These are phyloP conservation scores for Adansonia gregorii DNA, from an alignment of 441 rosid species.

Conservation along the genomic window DNA sequence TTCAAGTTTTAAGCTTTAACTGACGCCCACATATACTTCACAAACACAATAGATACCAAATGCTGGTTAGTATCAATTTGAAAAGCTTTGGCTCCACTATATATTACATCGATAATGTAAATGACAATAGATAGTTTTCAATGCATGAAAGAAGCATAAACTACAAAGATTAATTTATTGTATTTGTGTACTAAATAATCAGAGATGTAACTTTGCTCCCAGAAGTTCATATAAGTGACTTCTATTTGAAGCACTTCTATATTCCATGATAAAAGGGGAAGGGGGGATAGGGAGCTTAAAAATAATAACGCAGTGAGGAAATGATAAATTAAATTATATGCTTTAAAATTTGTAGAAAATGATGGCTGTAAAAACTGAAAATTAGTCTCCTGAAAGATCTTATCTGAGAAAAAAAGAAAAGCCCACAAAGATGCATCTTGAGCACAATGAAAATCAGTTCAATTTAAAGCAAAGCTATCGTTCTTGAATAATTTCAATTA, in stretches of 20 bases:
- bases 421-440: background rate
- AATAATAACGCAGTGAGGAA: background rate
- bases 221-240: background rate
- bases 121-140: background rate
- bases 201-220: background rate
- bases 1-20: background rate
- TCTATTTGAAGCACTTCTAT: background rate
- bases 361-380: background rate
- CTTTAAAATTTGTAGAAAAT: background rate
- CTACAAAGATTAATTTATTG: background rate
- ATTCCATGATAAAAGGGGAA: background rate
- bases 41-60: background rate
- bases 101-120: background rate
- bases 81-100: background rate
- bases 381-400: background rate
- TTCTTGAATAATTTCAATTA: constrained; percentile 1
- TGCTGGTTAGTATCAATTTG: background rate
- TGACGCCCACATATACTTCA: background rate
- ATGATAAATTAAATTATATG: background rate
- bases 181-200: background rate
- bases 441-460: background rate
- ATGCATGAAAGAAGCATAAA: background rate
- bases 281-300: background rate
- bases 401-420: background rate
- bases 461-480: background rate